Conservation (phyloP, 2,329 filamentous ascomycete genomes). For the Ophiostoma populinum region DNA sequence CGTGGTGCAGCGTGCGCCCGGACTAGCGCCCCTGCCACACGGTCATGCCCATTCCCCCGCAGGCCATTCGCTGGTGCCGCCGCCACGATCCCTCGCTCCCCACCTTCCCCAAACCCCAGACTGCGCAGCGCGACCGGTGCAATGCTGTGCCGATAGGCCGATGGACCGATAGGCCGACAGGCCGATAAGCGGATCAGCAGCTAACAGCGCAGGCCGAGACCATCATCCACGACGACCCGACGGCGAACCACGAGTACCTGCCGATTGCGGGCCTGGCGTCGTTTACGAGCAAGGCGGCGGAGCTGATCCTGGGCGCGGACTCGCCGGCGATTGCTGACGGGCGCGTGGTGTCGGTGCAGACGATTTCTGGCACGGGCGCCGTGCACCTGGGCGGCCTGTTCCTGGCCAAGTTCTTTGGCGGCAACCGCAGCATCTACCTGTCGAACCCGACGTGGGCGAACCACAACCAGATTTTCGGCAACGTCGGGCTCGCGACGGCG, state of each 20-base stretch:
- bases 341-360: slow-evolving; percentile 68
- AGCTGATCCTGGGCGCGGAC: slow-evolving; percentile 66
- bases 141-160: no score
- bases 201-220: slow-evolving; percentile 56
- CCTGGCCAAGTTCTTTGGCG: slow-evolving; percentile 76
- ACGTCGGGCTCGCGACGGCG: slow-evolving; percentile 61
- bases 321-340: slow-evolving; percentile 74
- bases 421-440: slow-evolving; percentile 65
- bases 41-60: slow-evolving; percentile 7
- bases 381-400: slow-evolving; percentile 88
- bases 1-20: not conserved
- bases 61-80: slow-evolving; percentile 9
- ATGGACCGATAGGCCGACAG: no score
- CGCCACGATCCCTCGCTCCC: no score
- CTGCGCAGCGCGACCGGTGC: not conserved
- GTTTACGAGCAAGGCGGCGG: slow-evolving; percentile 80
- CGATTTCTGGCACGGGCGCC: slow-evolving; percentile 92
- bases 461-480: slow-evolving; percentile 95
- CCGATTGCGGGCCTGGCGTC: slow-evolving; percentile 77
- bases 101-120: no score
- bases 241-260: slow-evolving; percentile 94
- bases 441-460: slow-evolving; percentile 96
- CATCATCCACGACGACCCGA: slow-evolving; percentile 70
- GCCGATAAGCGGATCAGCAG: no score
- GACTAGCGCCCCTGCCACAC: not conserved